A percentile compares a stretch with the other conserved stretches of the same genome.
phyloP scores from a whole-genome alignment of 2,329 filamentous ascomycete genomes.

The Sodiomyces alkalinus region DNA sequence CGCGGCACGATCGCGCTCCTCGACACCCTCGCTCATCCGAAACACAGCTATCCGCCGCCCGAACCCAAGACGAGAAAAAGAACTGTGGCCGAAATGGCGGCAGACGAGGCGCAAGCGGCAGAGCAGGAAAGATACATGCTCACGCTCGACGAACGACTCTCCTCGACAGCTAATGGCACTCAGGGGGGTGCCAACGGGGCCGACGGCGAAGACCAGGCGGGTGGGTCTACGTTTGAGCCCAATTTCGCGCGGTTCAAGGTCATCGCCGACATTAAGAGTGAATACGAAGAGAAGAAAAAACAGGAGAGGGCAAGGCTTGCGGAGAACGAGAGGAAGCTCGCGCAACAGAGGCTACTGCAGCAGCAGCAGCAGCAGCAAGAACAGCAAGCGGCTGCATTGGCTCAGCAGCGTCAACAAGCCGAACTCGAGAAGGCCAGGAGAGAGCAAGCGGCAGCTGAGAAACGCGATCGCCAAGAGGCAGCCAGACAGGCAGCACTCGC shows the following conservation, averaged over 20 bases:
- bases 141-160: constrained; percentile 70
- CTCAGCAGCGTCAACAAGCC: constrained; percentile 28
- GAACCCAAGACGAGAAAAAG: constrained; percentile 82
- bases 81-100: constrained; percentile 86
- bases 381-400: constrained; percentile 24
- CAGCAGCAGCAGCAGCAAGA: constrained; percentile 30
- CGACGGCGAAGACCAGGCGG: constrained; percentile 60
- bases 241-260: constrained; percentile 87
- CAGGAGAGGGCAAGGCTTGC: constrained; percentile 57
- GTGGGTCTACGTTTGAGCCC: constrained; percentile 61
- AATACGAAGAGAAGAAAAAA: constrained; percentile 62
- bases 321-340: constrained; percentile 40
- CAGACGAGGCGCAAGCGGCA: constrained; percentile 82
- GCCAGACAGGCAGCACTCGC: constrained; percentile 7
- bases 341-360: constrained; percentile 26
- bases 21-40: constrained; percentile 56
- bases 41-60: constrained; percentile 62
- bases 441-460: constrained; percentile 16
- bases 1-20: constrained; percentile 59
- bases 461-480: constrained; percentile 11
- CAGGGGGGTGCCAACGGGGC: constrained; percentile 42
- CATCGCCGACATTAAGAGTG: constrained; percentile 67
- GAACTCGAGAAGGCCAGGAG: constrained; percentile 25
- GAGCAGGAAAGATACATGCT: constrained; percentile 89
- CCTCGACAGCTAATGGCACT: constrained; percentile 40